Base-by-base conservation (phyloP, 768 basidiomycete genomes). In the Trametes elegans region DNA sequence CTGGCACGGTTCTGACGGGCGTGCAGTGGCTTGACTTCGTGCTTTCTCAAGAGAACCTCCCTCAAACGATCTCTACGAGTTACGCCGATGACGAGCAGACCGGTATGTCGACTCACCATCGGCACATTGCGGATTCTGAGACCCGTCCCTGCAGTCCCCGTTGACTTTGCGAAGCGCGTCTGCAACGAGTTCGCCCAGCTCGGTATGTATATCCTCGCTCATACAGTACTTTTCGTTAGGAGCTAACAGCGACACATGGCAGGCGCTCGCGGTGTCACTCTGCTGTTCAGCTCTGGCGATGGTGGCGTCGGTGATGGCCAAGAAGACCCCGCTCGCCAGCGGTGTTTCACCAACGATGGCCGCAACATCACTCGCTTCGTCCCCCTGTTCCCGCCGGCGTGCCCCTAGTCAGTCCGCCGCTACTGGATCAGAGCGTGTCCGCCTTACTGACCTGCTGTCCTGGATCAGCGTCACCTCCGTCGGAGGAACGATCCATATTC, bases 31-130 rank as follows among this genome's bases (percentile, higher is more conserved):
- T 90, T 14, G 75, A 84, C 36, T 83, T 77, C 53, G 64, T 88
- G n/a, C 69, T 80, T 0, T 61, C 58, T 11, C 76, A 79, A n/a
- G 46, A 69, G 9, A 64, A 72, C 34, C 66, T 78, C 2, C 85
- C 87, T 13, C 76, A 80, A 58, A 73, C 80, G 5, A 87, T 90
- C 35, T 85, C 85, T 0, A 88, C 85, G 0, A 86, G 84, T 59
- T 90, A 90, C 64, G 84, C 78, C 3, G 87, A 90, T 42, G 77
- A 81, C 54, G 88, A 90, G 52, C 86, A 87, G 64, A 83, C 85
- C 26, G 80, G 85, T 84, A 53, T 14, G 60, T 18, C 29, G 4
- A 9, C 28, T 48, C 32, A 26, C 14, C 29, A 18, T 55, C 79
- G 83, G 3, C 41, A 16, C 3, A 78, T 81, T 43, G 63, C 10